Percentiles rank a stretch among this genome's conserved stretches.
Conservation (phyloP, 495 filamentous ascomycete species). For the Penicillium canariense region DNA sequence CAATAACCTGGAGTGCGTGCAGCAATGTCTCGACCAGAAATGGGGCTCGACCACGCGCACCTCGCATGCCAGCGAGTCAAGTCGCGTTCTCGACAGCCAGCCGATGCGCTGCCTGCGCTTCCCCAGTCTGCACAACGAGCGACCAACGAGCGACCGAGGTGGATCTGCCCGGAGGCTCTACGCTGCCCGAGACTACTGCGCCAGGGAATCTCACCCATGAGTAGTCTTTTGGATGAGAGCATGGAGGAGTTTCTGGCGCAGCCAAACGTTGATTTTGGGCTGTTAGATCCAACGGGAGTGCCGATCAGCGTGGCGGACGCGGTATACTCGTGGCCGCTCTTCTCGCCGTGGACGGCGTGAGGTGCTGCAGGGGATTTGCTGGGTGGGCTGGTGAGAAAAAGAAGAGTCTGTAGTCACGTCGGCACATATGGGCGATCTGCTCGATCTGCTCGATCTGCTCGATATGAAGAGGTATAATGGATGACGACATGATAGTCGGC, state of each 20-base stretch:
- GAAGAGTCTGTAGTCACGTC: too few species aligned
- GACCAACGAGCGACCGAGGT: background rate
- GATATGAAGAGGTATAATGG: background rate
- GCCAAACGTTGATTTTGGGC: slow-evolving; percentile 20
- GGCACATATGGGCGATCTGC: too few species aligned
- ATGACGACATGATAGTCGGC: background rate
- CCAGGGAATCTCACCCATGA: slow-evolving; percentile 15
- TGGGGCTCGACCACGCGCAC: background rate
- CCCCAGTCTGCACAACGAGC: background rate
- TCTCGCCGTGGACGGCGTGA: slow-evolving; percentile 24
- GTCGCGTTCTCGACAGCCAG: background rate
- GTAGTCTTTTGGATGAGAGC: slow-evolving; percentile 28
- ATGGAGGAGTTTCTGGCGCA: slow-evolving; percentile 34
- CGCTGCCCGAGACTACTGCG: slow-evolving; percentile 8
- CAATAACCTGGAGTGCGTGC: slow-evolving; percentile 27
- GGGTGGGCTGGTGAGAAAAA: background rate
- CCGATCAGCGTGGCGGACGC: slow-evolving; percentile 17
- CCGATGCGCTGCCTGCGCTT: background rate
- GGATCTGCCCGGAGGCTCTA: background rate
- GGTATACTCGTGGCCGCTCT: slow-evolving; percentile 23
- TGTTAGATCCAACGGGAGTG: slow-evolving; percentile 16
- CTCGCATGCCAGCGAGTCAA: background rate
- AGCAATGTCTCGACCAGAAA: slow-evolving; percentile 13
- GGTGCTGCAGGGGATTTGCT: too few species aligned
- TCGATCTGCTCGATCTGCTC: too few species aligned